Evolutionary conservation across 306 rosid genomes (phyloP).

Genomic region (Pachyrhizus erosus): DNA sequence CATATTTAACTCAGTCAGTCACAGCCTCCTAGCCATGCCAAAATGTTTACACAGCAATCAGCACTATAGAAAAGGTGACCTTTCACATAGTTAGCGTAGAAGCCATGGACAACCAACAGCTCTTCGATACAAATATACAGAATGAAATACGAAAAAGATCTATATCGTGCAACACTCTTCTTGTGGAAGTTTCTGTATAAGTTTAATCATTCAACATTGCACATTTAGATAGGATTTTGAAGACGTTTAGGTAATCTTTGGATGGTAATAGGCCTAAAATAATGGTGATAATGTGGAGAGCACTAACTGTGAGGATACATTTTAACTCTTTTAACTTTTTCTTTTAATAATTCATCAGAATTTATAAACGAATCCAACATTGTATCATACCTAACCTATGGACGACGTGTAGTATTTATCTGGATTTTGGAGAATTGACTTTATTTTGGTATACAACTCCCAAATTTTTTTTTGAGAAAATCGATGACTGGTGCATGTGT

Average conservation of each 20-base stretch:
- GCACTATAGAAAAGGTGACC: background rate
- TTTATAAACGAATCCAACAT: background rate
- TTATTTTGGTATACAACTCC: background rate
- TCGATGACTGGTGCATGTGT: background rate
- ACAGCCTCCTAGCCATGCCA: background rate
- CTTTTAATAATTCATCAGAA: background rate
- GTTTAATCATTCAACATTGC: background rate
- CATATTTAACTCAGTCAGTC: background rate
- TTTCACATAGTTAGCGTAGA: background rate
- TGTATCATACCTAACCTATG: background rate
- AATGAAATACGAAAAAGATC: background rate
- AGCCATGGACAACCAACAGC: background rate
- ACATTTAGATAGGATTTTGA: background rate
- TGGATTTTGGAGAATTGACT: too few species aligned
- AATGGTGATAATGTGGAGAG: slow-evolving; percentile 25
- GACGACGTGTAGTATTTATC: background rate
- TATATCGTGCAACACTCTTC: background rate
- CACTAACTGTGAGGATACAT: background rate
- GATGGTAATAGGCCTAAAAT: background rate
- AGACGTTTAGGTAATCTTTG: background rate
- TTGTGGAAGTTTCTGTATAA: slow-evolving; percentile 1
- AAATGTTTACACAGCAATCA: background rate
- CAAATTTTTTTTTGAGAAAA: background rate
- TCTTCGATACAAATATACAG: background rate
- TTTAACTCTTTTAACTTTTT: background rate